Percentiles rank a stretch among this genome's conserved stretches.
phyloP scores from a whole-genome alignment of 495 filamentous ascomycete genomes.

The Sporormia fimetaria region DNA sequence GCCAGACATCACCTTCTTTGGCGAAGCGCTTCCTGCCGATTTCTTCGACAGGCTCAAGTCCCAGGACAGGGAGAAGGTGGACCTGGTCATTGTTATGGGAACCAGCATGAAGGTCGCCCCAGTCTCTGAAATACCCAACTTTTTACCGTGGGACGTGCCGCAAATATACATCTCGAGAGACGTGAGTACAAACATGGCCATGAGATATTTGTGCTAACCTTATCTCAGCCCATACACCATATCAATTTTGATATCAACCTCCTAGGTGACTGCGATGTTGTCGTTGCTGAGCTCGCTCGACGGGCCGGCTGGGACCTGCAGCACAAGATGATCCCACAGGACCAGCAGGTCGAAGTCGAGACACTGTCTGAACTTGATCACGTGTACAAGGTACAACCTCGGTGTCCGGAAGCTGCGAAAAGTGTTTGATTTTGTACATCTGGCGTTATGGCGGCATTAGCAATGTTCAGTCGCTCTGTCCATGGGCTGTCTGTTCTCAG shows the following conservation, averaged over 20 bases:
- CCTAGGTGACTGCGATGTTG: conserved; percentile 82
- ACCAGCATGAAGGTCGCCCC: conserved; percentile 95
- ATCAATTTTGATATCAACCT: conserved; percentile 93
- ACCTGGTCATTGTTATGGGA: conserved; percentile 93
- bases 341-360: conserved; percentile 20
- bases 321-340: conserved; percentile 68
- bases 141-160: conserved; percentile 65
- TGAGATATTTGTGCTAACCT: background rate
- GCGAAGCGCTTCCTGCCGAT: conserved; percentile 70
- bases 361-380: conserved; percentile 14
- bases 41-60: conserved; percentile 73
- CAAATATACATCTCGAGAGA: conserved; percentile 91
- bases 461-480: too few species aligned
- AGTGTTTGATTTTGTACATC: background rate
- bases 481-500: too few species aligned
- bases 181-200: conserved; percentile 34
- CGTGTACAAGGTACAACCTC: conserved; percentile 12
- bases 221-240: conserved; percentile 58
- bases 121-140: conserved; percentile 79
- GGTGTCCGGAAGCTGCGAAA: background rate
- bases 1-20: conserved; percentile 97
- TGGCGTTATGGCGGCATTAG: background rate
- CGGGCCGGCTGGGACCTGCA: conserved; percentile 74
- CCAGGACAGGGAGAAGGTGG: conserved; percentile 66
- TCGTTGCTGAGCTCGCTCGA: conserved; percentile 80